These are phyloP conservation scores for Psidium friedrichsthalianum DNA, from an alignment of 345 rosid genomes.

Conservation along the genomic window DNA sequence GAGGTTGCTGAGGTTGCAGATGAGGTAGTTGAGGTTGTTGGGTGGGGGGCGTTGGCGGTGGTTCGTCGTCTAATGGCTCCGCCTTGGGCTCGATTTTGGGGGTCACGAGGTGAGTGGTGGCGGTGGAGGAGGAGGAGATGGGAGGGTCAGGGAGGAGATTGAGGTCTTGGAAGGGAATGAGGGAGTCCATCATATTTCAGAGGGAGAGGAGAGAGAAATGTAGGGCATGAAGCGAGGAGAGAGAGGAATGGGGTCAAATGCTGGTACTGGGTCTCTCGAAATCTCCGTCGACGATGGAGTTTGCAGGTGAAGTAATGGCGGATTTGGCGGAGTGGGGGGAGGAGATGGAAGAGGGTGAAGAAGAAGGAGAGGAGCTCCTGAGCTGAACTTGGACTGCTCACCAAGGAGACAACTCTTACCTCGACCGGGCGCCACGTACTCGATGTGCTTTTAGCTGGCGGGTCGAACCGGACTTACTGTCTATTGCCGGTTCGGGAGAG, in stretches of 20 bases:
- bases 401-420: neutral
- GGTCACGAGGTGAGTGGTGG: constrained; percentile 12
- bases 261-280: neutral
- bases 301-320: no score
- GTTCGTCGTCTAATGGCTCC: constrained; percentile 44
- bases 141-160: constrained; percentile 18
- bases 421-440: neutral
- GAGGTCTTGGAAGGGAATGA: constrained; percentile 53
- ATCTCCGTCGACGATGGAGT: neutral
- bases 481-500: neutral
- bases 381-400: neutral
- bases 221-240: neutral
- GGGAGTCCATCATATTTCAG: constrained; percentile 26
- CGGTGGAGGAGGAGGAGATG: neutral
- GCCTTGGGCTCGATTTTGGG: constrained; percentile 29
- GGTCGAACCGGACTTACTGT: neutral
- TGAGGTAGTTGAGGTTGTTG: constrained; percentile 12
- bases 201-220: neutral
- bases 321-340: no score
- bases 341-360: neutral
- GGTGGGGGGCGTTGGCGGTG: constrained; percentile 6
- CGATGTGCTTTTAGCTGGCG: neutral
- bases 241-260: neutral
- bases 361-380: neutral
- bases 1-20: neutral